Evolutionary conservation across 1,284 basidiomycete genomes (phyloP).

Genomic region (Ustilago loliicola): DNA sequence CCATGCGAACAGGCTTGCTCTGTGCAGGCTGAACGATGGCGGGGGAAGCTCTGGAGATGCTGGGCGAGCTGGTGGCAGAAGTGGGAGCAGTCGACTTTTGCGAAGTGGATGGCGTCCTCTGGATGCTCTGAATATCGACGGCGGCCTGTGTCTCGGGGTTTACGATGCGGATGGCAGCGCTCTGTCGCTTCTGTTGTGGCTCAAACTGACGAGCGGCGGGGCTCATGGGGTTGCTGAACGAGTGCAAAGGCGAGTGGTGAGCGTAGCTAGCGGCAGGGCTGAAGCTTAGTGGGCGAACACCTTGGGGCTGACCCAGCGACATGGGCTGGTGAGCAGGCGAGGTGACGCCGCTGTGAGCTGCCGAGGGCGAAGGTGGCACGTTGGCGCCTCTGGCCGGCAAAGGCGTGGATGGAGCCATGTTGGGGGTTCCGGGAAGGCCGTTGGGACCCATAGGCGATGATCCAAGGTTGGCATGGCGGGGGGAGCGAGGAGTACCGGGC

Average conservation of each 20-base stretch:
- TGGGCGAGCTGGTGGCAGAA: conserved; percentile 37
- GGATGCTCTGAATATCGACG: conserved; percentile 62
- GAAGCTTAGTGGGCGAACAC: conserved; percentile 48
- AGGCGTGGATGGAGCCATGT: conserved; percentile 53
- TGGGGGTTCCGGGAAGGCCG: conserved; percentile 57
- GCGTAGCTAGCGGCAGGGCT: conserved; percentile 42
- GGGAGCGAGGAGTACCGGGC: conserved; percentile 60
- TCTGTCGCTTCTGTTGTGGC: conserved; percentile 65
- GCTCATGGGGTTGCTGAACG: conserved; percentile 67
- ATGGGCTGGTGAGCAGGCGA: conserved; percentile 55
- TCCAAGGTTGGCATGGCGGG: conserved; percentile 58
- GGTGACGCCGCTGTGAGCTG: conserved; percentile 49
- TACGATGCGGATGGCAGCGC: conserved; percentile 69
- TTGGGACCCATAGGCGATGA: conserved; percentile 63
- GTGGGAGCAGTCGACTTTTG: conserved; percentile 36
- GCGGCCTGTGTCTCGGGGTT: conserved; percentile 69
- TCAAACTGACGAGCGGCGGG: conserved; percentile 68
- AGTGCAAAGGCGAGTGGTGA: conserved; percentile 61
- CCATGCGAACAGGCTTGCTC: conserved; percentile 59
- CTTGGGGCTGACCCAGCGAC: conserved; percentile 41
- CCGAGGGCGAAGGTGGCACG: conserved; percentile 53
- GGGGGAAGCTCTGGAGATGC: conserved; percentile 36
- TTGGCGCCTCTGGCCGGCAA: conserved; percentile 39
- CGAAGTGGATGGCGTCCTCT: conserved; percentile 37
- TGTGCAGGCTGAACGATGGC: conserved; percentile 46